Base-by-base conservation (phyloP, 257 asterid genomes). In the Solanum tacnaense region DNA sequence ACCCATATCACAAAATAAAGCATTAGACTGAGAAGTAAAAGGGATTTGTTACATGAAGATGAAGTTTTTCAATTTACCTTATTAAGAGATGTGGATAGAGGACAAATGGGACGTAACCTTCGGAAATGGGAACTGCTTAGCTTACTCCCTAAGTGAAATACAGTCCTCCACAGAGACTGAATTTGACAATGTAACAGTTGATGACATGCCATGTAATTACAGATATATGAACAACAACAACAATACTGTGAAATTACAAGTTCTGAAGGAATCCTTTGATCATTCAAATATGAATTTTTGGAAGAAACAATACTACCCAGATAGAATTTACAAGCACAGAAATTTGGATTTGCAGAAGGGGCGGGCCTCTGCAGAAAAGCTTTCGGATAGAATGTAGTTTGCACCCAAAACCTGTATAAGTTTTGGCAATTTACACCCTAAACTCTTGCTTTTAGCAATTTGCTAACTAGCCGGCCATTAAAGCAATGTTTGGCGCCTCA, bases 151-250 rank as follows among this genome's bases (percentile, higher is more conserved):
- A 89, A 88, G 81, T 89, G 88, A 90, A 85, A 89, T 72, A 92
- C 70, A 36, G 90, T 88, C 87, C 93, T 88, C 92, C 94, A 90
- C 71, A 93, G 81, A 86, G 88, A 86, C 86, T 90, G 94, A 73
- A 91, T 84, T 89, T 86, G 93, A 84, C 52, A 92, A 86, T 79
- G 87, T 49, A 93, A 89, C 75, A 91, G 41, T 44, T 89, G 93
- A 90, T 81, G 90, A 92, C 93, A 92, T 68, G 98, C 98, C 98
- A 94, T 93, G 85, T 83, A 29, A 68, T 68, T 29, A 5, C 36
- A 68, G 23, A 74, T 36, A 11, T 32, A 18, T 18, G 27, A 20
- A 72, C 25, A 32, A 71, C 62, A 13, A 52, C 65, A 56, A 20
- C 67, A 32, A 32, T 5, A 72, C 79, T 32, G 44, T 72, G 79